Percentiles rank a stretch among this genome's conserved stretches.
phyloP scores from a whole-genome alignment of 495 filamentous ascomycete species.

The Apodospora peruviana region DNA sequence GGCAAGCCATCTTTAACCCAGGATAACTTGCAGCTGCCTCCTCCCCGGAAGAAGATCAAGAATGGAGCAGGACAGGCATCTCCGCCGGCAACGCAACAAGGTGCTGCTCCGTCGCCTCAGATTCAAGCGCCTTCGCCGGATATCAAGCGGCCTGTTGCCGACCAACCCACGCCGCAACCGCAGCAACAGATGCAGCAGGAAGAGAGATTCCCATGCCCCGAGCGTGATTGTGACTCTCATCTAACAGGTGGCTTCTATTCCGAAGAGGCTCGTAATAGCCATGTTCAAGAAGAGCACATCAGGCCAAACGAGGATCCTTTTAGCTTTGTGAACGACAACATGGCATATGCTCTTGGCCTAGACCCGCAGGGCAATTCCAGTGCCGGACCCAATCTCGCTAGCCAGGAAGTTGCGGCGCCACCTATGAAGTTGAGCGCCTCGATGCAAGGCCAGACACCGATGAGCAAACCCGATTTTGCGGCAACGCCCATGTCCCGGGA shows the following conservation, averaged over 20 bases:
- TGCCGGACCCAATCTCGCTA: slow-evolving; percentile 5
- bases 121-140: slow-evolving; percentile 43
- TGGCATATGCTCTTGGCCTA: slow-evolving; percentile 37
- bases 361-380: slow-evolving; percentile 41
- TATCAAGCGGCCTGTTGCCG: slow-evolving; percentile 35
- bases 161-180: slow-evolving; percentile 29
- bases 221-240: slow-evolving; percentile 39
- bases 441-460: slow-evolving; percentile 41
- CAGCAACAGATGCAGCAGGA: slow-evolving; percentile 31
- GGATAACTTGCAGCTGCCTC: slow-evolving; percentile 47
- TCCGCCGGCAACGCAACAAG: slow-evolving; percentile 19
- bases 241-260: slow-evolving; percentile 43
- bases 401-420: slow-evolving; percentile 16
- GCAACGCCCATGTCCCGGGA: slow-evolving; percentile 44
- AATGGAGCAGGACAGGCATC: slow-evolving; percentile 24
- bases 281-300: slow-evolving; percentile 50
- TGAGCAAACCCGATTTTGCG: slow-evolving; percentile 25
- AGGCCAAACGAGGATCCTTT: slow-evolving; percentile 49
- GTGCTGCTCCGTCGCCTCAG: slow-evolving; percentile 41
- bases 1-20: slow-evolving; percentile 39
- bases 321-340: slow-evolving; percentile 41
- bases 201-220: slow-evolving; percentile 42
- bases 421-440: slow-evolving; percentile 31
- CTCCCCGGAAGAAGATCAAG: slow-evolving; percentile 48
- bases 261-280: slow-evolving; percentile 45